Conservation (phyloP, 345 rosid genomes). For the Eucalyptus rudis region DNA sequence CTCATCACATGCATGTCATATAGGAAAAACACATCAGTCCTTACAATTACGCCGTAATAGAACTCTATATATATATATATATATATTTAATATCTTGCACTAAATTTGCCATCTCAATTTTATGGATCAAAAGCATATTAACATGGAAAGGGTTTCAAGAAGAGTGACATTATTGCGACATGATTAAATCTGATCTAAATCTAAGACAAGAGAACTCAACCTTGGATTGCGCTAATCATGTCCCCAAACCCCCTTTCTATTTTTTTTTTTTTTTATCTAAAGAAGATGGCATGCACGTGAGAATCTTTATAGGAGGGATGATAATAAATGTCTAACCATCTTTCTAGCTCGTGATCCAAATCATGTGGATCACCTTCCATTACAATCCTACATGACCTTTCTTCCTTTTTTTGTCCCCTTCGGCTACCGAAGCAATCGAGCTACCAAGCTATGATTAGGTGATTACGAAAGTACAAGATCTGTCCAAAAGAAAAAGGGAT, state of each 20-base stretch:
- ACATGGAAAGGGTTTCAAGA: rapidly evolving
- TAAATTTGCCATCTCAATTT: background rate
- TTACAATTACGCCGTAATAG: rapidly evolving
- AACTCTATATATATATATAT: too few species aligned
- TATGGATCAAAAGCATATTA: background rate
- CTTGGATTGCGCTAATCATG: background rate
- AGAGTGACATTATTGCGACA: background rate
- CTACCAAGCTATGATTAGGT: background rate
- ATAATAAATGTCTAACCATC: background rate
- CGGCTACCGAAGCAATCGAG: background rate
- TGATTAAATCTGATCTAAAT: background rate
- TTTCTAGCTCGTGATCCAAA: background rate
- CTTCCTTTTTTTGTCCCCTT: background rate
- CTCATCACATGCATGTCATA: rapidly evolving
- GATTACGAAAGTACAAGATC: background rate
- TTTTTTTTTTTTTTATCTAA: background rate
- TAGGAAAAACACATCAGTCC: background rate
- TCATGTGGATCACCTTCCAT: background rate
- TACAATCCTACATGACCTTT: background rate
- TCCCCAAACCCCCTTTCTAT: background rate
- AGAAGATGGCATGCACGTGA: background rate
- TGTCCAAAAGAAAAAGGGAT: background rate
- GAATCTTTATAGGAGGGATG: background rate
- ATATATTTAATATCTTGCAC: background rate
- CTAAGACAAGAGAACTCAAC: background rate